Percentiles rank a stretch among this genome's conserved stretches.
phyloP scores from a whole-genome alignment of 2,329 filamentous ascomycete genomes.

The Arthrobotrys iridis region DNA sequence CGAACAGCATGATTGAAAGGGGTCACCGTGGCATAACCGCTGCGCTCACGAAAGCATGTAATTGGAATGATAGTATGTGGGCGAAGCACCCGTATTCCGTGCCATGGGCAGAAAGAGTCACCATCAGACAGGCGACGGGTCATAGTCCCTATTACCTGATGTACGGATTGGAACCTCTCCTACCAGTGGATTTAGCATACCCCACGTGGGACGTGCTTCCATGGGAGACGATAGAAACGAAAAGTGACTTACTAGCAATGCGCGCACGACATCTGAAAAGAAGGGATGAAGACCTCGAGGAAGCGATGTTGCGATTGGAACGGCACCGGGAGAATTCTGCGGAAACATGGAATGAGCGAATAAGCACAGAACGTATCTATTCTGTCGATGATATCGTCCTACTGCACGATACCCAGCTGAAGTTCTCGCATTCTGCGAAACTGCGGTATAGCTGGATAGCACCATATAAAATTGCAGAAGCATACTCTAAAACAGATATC shows the following conservation, averaged over 20 bases:
- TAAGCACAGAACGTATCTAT: background rate
- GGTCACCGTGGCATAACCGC: background rate
- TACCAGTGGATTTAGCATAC: background rate
- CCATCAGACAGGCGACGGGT: background rate
- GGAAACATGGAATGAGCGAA: background rate
- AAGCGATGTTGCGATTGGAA: background rate
- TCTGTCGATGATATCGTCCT: background rate
- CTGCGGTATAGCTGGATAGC: background rate
- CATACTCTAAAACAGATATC: too few species aligned
- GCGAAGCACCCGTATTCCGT: background rate
- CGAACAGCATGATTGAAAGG: background rate
- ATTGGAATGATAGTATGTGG: background rate
- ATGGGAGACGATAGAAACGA: background rate
- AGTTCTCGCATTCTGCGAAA: background rate
- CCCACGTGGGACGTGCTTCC: background rate
- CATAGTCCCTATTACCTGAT: background rate
- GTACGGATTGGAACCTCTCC: background rate
- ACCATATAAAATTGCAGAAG: background rate
- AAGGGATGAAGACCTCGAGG: slow-evolving; percentile 5
- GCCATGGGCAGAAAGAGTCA: background rate
- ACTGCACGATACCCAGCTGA: background rate
- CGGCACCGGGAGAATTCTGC: background rate
- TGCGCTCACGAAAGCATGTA: slow-evolving; percentile 1
- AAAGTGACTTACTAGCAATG: background rate
- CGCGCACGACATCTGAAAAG: background rate